A percentile compares a stretch with the other conserved stretches of the same genome.
Conservation (phyloP, 2,329 filamentous ascomycete species). For the Botryotinia narcissicola region DNA sequence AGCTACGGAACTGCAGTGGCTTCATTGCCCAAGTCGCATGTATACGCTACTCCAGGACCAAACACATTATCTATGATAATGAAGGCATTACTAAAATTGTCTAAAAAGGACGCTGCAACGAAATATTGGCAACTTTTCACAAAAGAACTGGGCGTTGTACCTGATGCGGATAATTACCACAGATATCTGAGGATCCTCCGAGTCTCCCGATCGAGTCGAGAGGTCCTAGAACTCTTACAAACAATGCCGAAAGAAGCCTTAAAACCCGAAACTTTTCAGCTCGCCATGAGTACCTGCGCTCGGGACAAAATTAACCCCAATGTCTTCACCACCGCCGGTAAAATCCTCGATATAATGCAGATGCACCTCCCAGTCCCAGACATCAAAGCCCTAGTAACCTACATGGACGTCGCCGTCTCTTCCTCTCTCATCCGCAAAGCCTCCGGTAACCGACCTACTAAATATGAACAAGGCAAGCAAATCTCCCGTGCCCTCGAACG, state of each 20-base stretch:
- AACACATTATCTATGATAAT: conserved; percentile 70
- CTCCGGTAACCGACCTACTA: conserved; percentile 37
- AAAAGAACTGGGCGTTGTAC: conserved; percentile 56
- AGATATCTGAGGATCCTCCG: conserved; percentile 67
- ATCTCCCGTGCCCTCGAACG: conserved; percentile 50
- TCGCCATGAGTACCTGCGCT: conserved; percentile 71
- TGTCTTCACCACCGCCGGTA: conserved; percentile 61
- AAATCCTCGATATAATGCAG: conserved; percentile 64
- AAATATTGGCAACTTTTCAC: conserved; percentile 79
- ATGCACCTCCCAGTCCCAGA: conserved; percentile 48
- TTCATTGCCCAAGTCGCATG: conserved; percentile 22
- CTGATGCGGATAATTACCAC: conserved; percentile 70
- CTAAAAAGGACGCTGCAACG: conserved; percentile 59
- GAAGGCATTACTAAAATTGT: conserved; percentile 58
- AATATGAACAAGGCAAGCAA: conserved; percentile 43
- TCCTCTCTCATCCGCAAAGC: conserved; percentile 38
- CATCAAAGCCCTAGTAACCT: conserved; percentile 50
- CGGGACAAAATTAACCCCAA: conserved; percentile 75
- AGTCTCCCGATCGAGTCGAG: conserved; percentile 61
- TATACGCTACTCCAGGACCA: conserved; percentile 47
- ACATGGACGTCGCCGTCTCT: conserved; percentile 53
- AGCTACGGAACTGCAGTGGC: neutral
- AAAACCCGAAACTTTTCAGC: conserved; percentile 58
- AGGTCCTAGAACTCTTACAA: conserved; percentile 58
- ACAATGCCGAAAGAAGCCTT: conserved; percentile 49